Evolutionary conservation across 345 rosid species (phyloP).

Genomic region (Clarkia xantiana): DNA sequence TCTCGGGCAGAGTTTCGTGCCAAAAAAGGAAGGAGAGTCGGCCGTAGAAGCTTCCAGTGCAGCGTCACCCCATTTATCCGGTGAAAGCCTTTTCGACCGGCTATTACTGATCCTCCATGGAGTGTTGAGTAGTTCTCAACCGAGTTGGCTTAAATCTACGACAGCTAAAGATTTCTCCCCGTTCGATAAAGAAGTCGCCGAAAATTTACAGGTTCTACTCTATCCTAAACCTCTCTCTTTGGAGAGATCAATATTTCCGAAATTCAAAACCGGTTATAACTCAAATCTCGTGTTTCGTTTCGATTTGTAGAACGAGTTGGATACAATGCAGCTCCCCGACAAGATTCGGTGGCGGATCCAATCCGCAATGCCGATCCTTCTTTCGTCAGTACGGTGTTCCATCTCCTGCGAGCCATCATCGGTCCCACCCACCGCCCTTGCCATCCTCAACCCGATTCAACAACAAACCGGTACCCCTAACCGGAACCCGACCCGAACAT

Average conservation of each 20-base stretch:
- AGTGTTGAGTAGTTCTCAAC: slow-evolving; percentile 53
- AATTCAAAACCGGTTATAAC: no score
- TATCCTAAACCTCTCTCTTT: slow-evolving; percentile 2
- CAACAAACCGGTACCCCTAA: slow-evolving; percentile 18
- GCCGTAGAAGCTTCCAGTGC: slow-evolving; percentile 23
- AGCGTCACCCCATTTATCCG: slow-evolving; percentile 31
- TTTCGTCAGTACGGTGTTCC: slow-evolving; percentile 41
- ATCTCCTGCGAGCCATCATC: slow-evolving; percentile 65
- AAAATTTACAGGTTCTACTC: slow-evolving; percentile 70
- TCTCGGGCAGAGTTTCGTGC: slow-evolving; percentile 24
- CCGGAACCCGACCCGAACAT: slow-evolving; percentile 30
- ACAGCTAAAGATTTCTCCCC: slow-evolving; percentile 35
- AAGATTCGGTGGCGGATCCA: slow-evolving; percentile 81
- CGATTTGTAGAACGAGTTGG: slow-evolving; percentile 66
- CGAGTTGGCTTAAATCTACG: slow-evolving; percentile 58
- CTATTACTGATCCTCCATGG: slow-evolving; percentile 74
- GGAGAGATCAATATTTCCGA: no score
- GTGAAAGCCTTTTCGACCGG: slow-evolving; percentile 70
- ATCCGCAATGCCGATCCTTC: slow-evolving; percentile 75
- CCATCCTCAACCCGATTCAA: slow-evolving; percentile 25
- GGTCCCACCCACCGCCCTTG: slow-evolving; percentile 42
- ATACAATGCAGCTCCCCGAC: slow-evolving; percentile 82
- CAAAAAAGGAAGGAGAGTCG: slow-evolving; percentile 50
- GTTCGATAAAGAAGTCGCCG: slow-evolving; percentile 68
- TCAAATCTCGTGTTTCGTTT: neutral